phyloP scores from a whole-genome alignment of 805 yeast genomes.

The Suhomyces prunicola region DNA sequence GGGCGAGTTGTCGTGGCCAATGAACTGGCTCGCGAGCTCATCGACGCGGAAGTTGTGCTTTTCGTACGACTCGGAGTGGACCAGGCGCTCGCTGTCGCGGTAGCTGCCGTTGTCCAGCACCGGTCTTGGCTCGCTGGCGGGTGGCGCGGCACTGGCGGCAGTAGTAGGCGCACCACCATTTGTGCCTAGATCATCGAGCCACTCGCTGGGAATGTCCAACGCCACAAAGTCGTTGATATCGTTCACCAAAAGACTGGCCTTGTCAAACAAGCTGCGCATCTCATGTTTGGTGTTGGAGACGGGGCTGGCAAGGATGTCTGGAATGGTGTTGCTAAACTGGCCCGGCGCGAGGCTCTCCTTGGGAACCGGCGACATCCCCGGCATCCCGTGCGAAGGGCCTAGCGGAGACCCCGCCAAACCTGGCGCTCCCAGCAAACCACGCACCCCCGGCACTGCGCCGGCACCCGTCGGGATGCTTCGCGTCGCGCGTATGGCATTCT shows the following conservation, averaged over 20 bases:
- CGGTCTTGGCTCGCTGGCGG: neutral
- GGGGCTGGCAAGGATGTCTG: conserved; percentile 10
- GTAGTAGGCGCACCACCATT: too few species aligned
- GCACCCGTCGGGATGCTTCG: neutral
- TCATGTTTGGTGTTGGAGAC: conserved; percentile 5
- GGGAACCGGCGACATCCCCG: neutral
- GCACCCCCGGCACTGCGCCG: too few species aligned
- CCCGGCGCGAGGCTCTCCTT: neutral
- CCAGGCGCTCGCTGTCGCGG: conserved; percentile 4
- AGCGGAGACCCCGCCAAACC: too few species aligned
- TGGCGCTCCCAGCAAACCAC: too few species aligned
- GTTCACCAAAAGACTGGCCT: conserved; percentile 32
- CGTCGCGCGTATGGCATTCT: too few species aligned
- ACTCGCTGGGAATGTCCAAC: conserved; percentile 8
- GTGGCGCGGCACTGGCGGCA: too few species aligned
- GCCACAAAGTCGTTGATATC: conserved; percentile 28
- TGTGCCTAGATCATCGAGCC: too few species aligned
- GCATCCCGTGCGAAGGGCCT: neutral
- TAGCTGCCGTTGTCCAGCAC: neutral
- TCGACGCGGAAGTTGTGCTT: conserved; percentile 17
- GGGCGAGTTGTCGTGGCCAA: neutral
- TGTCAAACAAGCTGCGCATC: conserved; percentile 27
- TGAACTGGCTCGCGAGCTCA: conserved; percentile 14
- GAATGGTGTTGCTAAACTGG: conserved; percentile 11
- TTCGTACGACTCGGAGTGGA: conserved; percentile 15